A percentile compares a stretch with the other conserved stretches of the same genome.
These are phyloP conservation scores for Sphagnum magellanicum DNA, from an alignment of 228 moss, liverwort and hornwort genomes.

Conservation along the genomic window DNA sequence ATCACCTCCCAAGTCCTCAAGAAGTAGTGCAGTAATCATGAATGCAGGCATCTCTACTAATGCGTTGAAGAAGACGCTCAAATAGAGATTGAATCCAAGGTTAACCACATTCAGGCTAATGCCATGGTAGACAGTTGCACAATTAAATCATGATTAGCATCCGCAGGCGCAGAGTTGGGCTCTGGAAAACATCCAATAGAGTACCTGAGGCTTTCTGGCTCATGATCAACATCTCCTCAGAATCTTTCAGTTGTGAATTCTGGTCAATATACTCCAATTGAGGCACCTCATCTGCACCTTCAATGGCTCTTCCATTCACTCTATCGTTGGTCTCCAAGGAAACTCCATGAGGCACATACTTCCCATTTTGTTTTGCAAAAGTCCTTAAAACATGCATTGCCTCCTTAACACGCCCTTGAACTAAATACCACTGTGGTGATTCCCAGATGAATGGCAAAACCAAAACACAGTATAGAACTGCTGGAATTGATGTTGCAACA, in stretches of 20 bases:
- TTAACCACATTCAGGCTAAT: conserved; percentile 69
- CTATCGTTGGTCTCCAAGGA: conserved; percentile 26
- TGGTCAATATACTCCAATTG: neutral
- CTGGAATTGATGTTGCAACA: conserved; percentile 34
- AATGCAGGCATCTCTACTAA: conserved; percentile 67
- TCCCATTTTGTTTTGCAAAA: conserved; percentile 56
- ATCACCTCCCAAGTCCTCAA: conserved; percentile 47
- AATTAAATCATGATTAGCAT: conserved; percentile 67
- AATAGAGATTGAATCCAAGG: conserved; percentile 55
- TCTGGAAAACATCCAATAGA: conserved; percentile 43
- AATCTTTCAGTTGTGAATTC: neutral
- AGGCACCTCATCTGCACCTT: neutral
- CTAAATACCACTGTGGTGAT: conserved; percentile 77
- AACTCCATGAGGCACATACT: conserved; percentile 30
- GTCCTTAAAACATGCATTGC: conserved; percentile 54
- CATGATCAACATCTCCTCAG: neutral
- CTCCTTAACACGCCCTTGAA: conserved; percentile 62
- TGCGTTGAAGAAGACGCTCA: conserved; percentile 70
- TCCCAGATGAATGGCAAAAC: conserved; percentile 62
- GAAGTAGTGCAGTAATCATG: conserved; percentile 41
- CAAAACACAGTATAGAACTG: conserved; percentile 40
- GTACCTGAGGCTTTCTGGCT: conserved; percentile 26
- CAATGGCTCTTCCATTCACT: neutral
- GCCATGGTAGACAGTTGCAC: conserved; percentile 54
- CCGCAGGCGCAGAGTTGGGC: conserved; percentile 32